Percentiles rank a stretch among this genome's conserved stretches.
phyloP scores from a whole-genome alignment of 345 rosid species.

The Eucalyptus paniculata region DNA sequence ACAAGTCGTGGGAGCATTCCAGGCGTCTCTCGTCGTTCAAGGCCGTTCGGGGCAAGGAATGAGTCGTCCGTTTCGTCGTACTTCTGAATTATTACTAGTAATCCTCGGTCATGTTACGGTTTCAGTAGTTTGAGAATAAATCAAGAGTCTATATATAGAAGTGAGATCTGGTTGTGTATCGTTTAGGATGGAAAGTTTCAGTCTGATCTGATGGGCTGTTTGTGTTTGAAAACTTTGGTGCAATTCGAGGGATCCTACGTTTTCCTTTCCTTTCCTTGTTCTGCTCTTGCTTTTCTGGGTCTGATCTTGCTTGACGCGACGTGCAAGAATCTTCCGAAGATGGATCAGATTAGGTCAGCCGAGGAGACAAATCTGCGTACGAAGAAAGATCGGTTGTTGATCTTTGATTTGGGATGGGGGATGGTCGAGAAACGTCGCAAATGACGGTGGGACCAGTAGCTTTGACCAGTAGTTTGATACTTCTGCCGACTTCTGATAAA shows the following conservation, averaged over 20 bases:
- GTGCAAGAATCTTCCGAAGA: not conserved
- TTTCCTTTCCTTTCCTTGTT: not conserved
- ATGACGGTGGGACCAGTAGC: not conserved
- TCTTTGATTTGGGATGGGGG: not conserved
- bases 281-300: not conserved
- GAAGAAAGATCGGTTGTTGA: not conserved
- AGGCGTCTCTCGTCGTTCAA: conserved; percentile 37
- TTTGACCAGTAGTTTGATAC: not conserved
- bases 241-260: not conserved
- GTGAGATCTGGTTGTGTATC: not conserved
- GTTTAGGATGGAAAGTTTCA: not conserved
- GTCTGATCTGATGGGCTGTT: not conserved
- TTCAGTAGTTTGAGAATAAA: not conserved
- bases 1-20: conserved; percentile 19
- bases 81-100: not conserved
- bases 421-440: not conserved
- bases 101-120: not conserved
- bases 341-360: not conserved
- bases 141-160: not conserved
- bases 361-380: not conserved
- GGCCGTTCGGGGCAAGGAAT: not conserved
- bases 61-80: not conserved
- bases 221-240: not conserved
- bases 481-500: not conserved
- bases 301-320: not conserved